These are phyloP conservation scores for Pichia exigua DNA, from an alignment of 805 yeast genomes.

Conservation along the genomic window DNA sequence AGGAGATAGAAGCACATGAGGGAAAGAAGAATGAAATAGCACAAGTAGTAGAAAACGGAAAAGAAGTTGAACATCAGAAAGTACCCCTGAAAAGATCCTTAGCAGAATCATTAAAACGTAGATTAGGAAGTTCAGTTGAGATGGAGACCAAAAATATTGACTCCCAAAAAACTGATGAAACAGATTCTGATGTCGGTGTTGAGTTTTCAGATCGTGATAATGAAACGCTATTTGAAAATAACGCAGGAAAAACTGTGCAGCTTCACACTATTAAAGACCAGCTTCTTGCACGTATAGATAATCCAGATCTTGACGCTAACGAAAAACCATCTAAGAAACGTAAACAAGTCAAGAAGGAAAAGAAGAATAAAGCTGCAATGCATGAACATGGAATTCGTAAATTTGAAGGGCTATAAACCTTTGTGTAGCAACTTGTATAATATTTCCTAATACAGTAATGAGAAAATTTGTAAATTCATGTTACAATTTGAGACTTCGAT, in stretches of 20 bases:
- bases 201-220: slow-evolving; percentile 13
- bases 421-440: neutral
- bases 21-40: neutral
- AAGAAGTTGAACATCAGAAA: slow-evolving; percentile 4
- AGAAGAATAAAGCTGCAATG: slow-evolving; percentile 37
- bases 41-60: slow-evolving; percentile 3
- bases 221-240: slow-evolving; percentile 10
- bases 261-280: slow-evolving; percentile 20
- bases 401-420: slow-evolving; percentile 44
- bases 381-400: slow-evolving; percentile 58
- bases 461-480: neutral
- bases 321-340: slow-evolving; percentile 12
- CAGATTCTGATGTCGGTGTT: neutral
- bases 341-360: slow-evolving; percentile 24
- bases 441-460: neutral
- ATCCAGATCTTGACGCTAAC: slow-evolving; percentile 16
- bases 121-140: neutral
- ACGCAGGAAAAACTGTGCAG: slow-evolving; percentile 17
- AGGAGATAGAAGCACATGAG: neutral
- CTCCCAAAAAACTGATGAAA: neutral
- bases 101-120: slow-evolving; percentile 7
- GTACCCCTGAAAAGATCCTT: slow-evolving; percentile 1
- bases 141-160: neutral
- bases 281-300: slow-evolving; percentile 20
- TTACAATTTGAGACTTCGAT: neutral